Evolutionary conservation across 2,329 filamentous ascomycete genomes (phyloP).

Genomic region (Cadophora luteo-olivacea): DNA sequence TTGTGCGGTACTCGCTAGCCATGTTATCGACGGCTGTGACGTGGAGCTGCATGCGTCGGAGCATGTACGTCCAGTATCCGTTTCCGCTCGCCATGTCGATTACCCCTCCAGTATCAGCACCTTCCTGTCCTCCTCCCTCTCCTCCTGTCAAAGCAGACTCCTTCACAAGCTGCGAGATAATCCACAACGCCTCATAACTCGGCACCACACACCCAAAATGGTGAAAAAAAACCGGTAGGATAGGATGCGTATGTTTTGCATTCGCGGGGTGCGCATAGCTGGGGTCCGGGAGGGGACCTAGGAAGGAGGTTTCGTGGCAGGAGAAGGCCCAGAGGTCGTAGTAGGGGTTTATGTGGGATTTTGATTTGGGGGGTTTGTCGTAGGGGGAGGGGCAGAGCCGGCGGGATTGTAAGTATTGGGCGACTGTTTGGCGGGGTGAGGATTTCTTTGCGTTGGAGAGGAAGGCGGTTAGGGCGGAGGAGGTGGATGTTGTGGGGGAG

Average conservation of each 20-base stretch:
- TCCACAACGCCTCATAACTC: constrained; percentile 67
- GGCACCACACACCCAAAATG: constrained; percentile 79
- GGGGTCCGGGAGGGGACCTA: constrained; percentile 66
- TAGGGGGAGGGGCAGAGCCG: constrained; percentile 52
- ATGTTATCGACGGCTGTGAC: constrained; percentile 71
- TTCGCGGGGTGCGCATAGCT: constrained; percentile 51
- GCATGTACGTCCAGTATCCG: constrained; percentile 78
- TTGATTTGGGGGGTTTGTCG: constrained; percentile 52
- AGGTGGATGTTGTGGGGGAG: constrained; percentile 62
- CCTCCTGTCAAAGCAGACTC: not conserved
- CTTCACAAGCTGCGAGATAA: constrained; percentile 61
- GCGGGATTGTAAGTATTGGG: constrained; percentile 60
- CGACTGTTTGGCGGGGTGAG: constrained; percentile 63
- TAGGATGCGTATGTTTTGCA: constrained; percentile 66
- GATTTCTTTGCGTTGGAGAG: constrained; percentile 69
- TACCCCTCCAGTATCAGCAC: constrained; percentile 52
- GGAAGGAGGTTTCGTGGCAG: constrained; percentile 61
- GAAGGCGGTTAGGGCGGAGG: constrained; percentile 68
- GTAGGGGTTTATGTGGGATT: constrained; percentile 67
- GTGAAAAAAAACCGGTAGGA: constrained; percentile 77
- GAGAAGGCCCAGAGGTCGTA: constrained; percentile 72
- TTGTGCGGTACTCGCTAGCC: constrained; percentile 70
- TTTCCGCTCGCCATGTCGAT: constrained; percentile 75
- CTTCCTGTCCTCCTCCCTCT: too few species aligned
- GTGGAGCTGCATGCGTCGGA: constrained; percentile 62